Conservation (phyloP, 345 rosid genomes). For the Ceriops zippeliana region DNA sequence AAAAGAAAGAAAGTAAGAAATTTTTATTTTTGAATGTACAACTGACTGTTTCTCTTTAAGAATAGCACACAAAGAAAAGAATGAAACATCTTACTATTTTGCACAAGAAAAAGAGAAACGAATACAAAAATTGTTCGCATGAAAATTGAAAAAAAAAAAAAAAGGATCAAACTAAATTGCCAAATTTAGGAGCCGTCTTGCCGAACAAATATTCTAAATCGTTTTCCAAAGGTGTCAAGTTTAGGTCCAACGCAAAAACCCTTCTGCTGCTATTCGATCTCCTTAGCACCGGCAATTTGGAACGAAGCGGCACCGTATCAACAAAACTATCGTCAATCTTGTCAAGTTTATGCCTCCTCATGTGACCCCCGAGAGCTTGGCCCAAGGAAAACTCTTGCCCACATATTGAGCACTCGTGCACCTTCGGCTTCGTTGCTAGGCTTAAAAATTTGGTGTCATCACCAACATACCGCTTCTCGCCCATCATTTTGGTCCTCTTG, state of each 20-base stretch:
- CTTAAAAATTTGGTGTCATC: conserved; percentile 1
- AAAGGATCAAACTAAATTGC: conserved; percentile 28
- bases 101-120: not conserved
- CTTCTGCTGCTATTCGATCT: conserved; percentile 50
- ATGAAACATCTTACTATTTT: not conserved
- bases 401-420: conserved; percentile 57
- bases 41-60: not conserved
- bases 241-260: conserved; percentile 57
- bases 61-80: not conserved
- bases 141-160: not conserved
- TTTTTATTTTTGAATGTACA: not conserved
- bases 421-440: conserved; percentile 21
- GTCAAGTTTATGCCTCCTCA: conserved; percentile 57
- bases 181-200: conserved; percentile 51
- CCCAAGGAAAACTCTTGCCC: conserved; percentile 57
- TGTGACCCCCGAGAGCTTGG: conserved; percentile 79
- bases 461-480: not conserved
- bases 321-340: conserved; percentile 4
- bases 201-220: conserved; percentile 58
- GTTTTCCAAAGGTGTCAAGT: conserved; percentile 73
- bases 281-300: conserved; percentile 44
- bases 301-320: not conserved
- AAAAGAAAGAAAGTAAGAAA: too few species aligned
- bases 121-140: not conserved
- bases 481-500: conserved; percentile 41